Base-by-base conservation (phyloP, 2,329 filamentous ascomycete genomes). In the Alternaria sp. region DNA sequence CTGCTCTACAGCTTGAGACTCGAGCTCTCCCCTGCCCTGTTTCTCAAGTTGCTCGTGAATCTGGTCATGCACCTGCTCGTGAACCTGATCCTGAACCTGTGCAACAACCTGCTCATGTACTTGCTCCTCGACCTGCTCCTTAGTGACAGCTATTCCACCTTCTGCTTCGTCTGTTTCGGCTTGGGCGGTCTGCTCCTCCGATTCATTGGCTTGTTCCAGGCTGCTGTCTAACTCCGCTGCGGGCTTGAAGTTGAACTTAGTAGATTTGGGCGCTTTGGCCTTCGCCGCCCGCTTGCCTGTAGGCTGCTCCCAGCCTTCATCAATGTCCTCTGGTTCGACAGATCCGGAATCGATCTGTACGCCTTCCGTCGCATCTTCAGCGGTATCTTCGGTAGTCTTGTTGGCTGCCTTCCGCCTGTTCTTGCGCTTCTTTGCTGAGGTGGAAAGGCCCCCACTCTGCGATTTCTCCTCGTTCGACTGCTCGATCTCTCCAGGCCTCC, bases 401-500 rank as follows among this genome's bases (percentile, higher is more conserved):
- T 23, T 51, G 28, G 20, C 20, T 9, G 57, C 26, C 18, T 56
- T 63, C 23, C 61, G 51, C 37, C 54, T 57, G 11, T 37, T 45
- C 23, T 45, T 61, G 58, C 43, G 63, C 70, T 71, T 61, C 70
- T 23, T 55, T 20, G 49, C 43, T 18, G 61, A 54, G 18, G 49
- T 55, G 8, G 57, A 63, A 53, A 12, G 49, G 21, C 57, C 66
- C 45, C 65, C 59, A 25, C 54, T 65, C 30, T 58, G 45, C 62
- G 75, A 65, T 26, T 71, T 66, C 28, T 76, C 65, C 56, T 68
- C 47, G 15, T 58, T 43, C 18, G 47, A 46, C 21, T 44, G 49
- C 30, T 65, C 51, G 23, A 66, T 55, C 30, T 76, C 69, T 6
- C 63, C 70, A 14, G 70, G 69, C 33, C 63, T 75, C 44, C 95